Evolutionary conservation across 257 asterid genomes (phyloP).

Genomic region (Solanum chiquidenum): DNA sequence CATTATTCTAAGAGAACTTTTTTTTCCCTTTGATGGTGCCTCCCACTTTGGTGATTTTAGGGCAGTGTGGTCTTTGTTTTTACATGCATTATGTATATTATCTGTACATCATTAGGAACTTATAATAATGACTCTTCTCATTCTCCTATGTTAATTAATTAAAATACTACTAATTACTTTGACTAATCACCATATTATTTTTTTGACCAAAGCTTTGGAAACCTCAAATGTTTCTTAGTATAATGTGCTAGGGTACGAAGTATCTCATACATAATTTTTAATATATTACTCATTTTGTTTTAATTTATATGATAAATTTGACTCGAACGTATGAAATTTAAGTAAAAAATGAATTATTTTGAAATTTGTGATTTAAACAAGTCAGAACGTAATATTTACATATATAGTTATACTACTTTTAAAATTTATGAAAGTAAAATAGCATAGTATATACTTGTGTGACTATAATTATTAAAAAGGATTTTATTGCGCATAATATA

Average conservation of each 20-base stretch:
- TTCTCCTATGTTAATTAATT: constrained; percentile 2
- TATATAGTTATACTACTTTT: background rate
- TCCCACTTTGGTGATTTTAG: constrained; percentile 19
- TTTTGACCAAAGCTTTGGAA: constrained; percentile 19
- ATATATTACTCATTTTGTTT: background rate
- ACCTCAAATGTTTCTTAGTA: background rate
- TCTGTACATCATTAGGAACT: background rate
- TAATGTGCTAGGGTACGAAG: background rate
- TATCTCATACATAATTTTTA: background rate
- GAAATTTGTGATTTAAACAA: background rate
- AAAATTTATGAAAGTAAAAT: background rate
- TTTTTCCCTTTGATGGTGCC: constrained; percentile 19
- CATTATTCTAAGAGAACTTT: background rate
- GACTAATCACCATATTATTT: background rate
- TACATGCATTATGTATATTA: background rate
- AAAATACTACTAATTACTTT: background rate
- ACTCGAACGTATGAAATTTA: background rate
- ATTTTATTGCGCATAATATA: background rate
- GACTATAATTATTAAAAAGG: background rate
- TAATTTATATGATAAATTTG: background rate
- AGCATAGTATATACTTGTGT: background rate
- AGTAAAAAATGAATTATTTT: background rate
- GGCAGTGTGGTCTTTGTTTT: constrained; percentile 7
- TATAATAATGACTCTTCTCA: background rate
- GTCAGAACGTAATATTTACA: background rate